A percentile compares a stretch with the other conserved stretches of the same genome.
Conservation (phyloP, 2,329 filamentous ascomycete genomes). For the Sclerotinia subarctica region DNA sequence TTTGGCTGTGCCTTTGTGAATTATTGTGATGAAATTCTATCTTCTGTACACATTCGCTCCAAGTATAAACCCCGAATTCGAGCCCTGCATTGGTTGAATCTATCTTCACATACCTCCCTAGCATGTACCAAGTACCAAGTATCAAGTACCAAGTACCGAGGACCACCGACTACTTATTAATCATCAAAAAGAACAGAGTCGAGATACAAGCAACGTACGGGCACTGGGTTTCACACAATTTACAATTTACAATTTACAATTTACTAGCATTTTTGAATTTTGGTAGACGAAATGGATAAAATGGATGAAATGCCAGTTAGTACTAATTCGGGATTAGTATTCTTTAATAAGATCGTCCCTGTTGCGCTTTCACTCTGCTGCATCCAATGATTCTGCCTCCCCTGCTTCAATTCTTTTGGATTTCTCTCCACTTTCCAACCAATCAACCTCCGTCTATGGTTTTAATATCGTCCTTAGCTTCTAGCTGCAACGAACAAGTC, state of each 20-base stretch:
- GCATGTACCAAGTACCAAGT: no score
- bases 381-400: constrained; percentile 3
- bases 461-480: constrained; percentile 15
- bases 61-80: neutral
- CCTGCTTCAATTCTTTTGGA: constrained; percentile 1
- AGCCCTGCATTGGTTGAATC: neutral
- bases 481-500: constrained; percentile 20
- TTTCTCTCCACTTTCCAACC: neutral
- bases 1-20: neutral
- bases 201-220: no score
- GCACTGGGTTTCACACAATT: neutral
- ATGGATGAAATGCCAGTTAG: neutral
- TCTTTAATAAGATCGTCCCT: neutral
- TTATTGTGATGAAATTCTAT: neutral
- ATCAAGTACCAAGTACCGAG: no score
- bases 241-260: no score
- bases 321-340: neutral
- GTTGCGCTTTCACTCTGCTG: neutral
- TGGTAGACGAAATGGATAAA: no score
- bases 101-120: neutral
- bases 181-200: no score
- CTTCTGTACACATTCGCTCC: neutral
- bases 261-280: neutral
- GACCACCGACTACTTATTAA: neutral
- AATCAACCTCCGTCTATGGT: neutral